Evolutionary conservation across 352 stramenopile genomes (phyloP), one percentile per base, ranked within the genome.

Genomic region (Globisporangium abappressorium): DNA sequence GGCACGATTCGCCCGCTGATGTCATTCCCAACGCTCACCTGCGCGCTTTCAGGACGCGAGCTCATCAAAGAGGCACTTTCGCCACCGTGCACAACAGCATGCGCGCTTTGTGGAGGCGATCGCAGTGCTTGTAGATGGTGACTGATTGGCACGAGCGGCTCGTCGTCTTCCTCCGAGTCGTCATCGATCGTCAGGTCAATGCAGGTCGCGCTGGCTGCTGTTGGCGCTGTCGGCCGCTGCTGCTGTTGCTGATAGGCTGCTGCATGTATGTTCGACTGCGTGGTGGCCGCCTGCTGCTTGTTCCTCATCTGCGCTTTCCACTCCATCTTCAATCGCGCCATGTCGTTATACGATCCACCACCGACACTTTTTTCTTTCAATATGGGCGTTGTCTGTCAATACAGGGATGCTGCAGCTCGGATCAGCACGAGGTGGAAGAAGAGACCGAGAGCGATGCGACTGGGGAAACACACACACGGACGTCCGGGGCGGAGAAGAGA

Each of bases 181-280:
- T 87, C 77, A 15, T 89, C 80, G 9, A 75, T 57, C 30, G 81
- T 90, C 34, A 92, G 68, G 47, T 92, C 84, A 57, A 92, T 92
- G 57, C 59, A 67, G 41, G 12, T 64, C 26, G 15, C 36, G 11
- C 24, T 33, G 6, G 38, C 22, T 46, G 14, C n/a, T 61, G 30
- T 2, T 12, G 18, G 12, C 7, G 7, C 5, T n/a, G 18, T 15
- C 15, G 20, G 30, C 22, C 11, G 8, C 7, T n/a, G 46, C 20
- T 55, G 30, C 49, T 58, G 46, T 26, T 51, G 57, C 33, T 62
- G 65, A 18, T 61, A 33, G 12, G 4, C 9, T 18, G 9, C 8
- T 20, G 20, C 20, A 15, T 46, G 22, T 12, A 30, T 6, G 11
- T 22, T 46, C 6, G 34, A 8, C 55, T 43, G 30, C 18, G 14